Conservation (phyloP, 495 filamentous ascomycete genomes). For the Amphirosellinia nigrospora region DNA sequence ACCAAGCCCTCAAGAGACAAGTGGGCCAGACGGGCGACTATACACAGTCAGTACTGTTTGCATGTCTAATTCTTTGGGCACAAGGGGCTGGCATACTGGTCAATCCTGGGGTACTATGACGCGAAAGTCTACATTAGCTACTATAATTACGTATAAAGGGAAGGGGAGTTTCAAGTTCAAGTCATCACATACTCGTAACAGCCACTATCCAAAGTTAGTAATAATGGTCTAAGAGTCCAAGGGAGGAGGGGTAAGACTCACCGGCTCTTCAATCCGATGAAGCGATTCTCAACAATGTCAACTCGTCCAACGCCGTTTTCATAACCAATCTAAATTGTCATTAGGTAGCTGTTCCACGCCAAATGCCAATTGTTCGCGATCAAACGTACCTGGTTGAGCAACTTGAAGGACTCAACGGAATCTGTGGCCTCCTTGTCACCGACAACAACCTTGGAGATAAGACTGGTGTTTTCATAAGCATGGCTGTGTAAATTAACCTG, state of each 20-base stretch:
- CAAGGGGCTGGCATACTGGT: conserved; percentile 9
- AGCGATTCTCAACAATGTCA: conserved; percentile 92
- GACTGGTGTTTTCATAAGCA: conserved; percentile 29
- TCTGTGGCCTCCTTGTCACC: conserved; percentile 73
- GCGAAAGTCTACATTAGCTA: conserved; percentile 7
- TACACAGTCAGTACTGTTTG: conserved; percentile 12
- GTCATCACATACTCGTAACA: conserved; percentile 13
- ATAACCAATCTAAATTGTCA: conserved; percentile 61
- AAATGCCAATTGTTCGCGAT: conserved; percentile 5
- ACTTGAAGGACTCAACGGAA: conserved; percentile 78
- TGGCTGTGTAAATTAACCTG: conserved; percentile 13
- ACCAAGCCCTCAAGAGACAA: conserved; percentile 84
- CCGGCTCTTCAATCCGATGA: conserved; percentile 59
- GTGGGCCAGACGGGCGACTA: conserved; percentile 58
- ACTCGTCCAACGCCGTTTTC: conserved; percentile 83
- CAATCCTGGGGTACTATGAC: conserved; percentile 10
- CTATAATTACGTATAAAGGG: conserved; percentile 6
- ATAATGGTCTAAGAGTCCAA: conserved; percentile 9
- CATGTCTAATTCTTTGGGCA: conserved; percentile 8
- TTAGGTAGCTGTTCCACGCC: conserved; percentile 6
- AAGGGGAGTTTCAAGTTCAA: conserved; percentile 11
- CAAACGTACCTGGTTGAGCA: conserved; percentile 62
- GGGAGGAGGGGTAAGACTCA: neutral
- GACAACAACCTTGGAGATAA: conserved; percentile 69
- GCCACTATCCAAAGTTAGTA: conserved; percentile 12